Percentiles rank a stretch among this genome's conserved stretches.
Evolutionary conservation across 495 filamentous ascomycete species (phyloP).

Genomic region (Penicillium chermesinum): DNA sequence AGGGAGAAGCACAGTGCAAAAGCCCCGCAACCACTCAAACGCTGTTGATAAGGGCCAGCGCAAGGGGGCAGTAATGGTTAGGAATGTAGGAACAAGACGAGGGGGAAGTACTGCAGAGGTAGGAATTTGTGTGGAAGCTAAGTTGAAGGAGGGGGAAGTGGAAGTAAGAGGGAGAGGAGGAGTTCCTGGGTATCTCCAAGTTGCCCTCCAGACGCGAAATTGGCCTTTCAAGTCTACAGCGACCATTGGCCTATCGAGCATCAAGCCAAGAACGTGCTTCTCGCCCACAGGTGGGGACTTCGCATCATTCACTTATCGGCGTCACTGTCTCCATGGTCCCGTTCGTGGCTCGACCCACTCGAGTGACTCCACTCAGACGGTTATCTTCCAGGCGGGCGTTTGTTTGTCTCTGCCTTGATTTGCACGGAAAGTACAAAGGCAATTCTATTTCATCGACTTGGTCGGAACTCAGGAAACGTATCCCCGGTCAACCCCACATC

Average conservation of each 20-base stretch:
- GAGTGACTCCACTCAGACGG: too few species aligned
- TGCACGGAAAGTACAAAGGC: too few species aligned
- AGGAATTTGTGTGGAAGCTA: not conserved
- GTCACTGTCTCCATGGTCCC: conserved; percentile 13
- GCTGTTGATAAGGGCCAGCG: conserved; percentile 8
- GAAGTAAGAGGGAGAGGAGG: too few species aligned
- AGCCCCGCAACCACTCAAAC: conserved; percentile 7
- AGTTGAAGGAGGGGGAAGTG: too few species aligned
- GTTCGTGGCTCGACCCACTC: conserved; percentile 5
- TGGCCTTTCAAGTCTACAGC: not conserved
- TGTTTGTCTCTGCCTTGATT: too few species aligned
- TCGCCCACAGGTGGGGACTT: too few species aligned
- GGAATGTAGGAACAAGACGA: not conserved
- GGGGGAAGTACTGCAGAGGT: not conserved
- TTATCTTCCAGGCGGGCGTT: too few species aligned
- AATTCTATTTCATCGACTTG: too few species aligned
- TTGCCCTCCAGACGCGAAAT: too few species aligned
- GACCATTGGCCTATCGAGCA: too few species aligned
- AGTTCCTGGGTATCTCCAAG: too few species aligned
- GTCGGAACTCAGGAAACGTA: not conserved
- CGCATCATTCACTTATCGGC: conserved; percentile 19
- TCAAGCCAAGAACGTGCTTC: too few species aligned
- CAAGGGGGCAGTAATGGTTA: conserved; percentile 11
- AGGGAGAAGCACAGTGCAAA: not conserved
- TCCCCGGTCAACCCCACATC: not conserved